Percentiles rank a stretch among this genome's conserved stretches.
Evolutionary conservation across 2,329 filamentous ascomycete species (phyloP).

Genomic region (Trichoderma asperellum): DNA sequence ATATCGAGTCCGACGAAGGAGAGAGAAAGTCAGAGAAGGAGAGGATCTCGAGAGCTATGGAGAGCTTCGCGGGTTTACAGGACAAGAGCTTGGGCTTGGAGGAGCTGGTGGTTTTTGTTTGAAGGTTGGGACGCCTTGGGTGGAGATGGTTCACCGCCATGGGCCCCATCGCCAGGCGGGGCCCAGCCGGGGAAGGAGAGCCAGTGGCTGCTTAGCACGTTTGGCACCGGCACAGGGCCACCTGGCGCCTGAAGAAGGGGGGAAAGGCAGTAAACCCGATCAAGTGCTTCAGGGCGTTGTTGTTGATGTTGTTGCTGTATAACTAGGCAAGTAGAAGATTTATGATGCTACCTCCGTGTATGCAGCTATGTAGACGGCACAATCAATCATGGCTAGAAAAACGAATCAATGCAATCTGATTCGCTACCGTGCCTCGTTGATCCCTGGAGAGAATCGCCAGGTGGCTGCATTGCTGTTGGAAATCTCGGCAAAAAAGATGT

Average conservation of each 20-base stretch:
- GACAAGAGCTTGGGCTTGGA: constrained; percentile 26
- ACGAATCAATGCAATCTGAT: neutral
- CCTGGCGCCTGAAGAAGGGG: constrained; percentile 6
- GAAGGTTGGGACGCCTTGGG: constrained; percentile 11
- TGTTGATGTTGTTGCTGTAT: neutral
- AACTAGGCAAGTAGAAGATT: neutral
- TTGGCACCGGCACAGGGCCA: neutral
- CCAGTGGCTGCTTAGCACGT: constrained; percentile 7
- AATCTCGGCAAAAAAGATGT: neutral
- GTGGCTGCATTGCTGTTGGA: neutral
- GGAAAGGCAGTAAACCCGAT: neutral
- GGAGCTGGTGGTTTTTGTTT: constrained; percentile 27
- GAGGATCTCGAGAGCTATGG: constrained; percentile 41
- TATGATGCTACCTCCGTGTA: too few species aligned
- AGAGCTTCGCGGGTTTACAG: constrained; percentile 41
- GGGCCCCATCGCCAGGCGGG: constrained; percentile 29
- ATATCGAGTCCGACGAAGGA: constrained; percentile 25
- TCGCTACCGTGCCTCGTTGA: neutral
- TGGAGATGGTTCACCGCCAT: constrained; percentile 37
- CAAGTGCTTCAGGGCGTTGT: neutral
- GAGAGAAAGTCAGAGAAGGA: constrained; percentile 26
- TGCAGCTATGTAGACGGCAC: neutral
- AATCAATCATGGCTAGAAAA: neutral
- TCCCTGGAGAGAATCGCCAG: neutral
- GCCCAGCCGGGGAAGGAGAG: constrained; percentile 16